phyloP scores from a whole-genome alignment of 495 filamentous ascomycete genomes.

The Pyrenula massariospora region DNA sequence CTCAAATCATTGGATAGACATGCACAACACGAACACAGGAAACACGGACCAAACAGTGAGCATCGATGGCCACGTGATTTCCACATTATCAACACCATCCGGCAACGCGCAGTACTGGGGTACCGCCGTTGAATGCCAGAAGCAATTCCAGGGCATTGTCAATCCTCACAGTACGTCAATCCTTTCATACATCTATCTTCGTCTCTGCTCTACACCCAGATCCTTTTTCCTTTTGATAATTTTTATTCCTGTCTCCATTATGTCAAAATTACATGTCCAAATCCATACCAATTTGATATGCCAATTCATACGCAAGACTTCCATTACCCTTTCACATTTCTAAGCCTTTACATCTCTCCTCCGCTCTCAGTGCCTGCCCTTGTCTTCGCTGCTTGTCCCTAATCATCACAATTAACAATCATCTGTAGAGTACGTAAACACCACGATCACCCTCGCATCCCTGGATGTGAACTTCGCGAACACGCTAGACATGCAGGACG shows the following conservation, averaged over 20 bases:
- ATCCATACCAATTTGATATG: no score
- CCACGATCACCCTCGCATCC: conserved; percentile 19
- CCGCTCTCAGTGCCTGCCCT: no score
- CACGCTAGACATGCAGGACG: conserved; percentile 18
- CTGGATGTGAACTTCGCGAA: conserved; percentile 14
- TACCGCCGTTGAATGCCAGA: conserved; percentile 27
- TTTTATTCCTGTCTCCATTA: no score
- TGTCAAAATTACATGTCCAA: no score
- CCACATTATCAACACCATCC: conserved; percentile 18
- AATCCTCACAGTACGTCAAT: conserved; percentile 16
- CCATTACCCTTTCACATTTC: no score
- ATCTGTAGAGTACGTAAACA: conserved; percentile 16
- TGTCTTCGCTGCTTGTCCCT: no score
- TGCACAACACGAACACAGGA: conserved; percentile 20
- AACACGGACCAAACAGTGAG: conserved; percentile 27
- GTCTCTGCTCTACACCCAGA: no score
- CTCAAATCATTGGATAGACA: no score
- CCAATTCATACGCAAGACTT: no score
- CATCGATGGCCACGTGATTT: conserved; percentile 20
- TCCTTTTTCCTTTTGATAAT: neutral
- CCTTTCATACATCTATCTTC: no score
- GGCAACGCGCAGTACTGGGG: conserved; percentile 25
- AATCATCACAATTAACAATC: neutral
- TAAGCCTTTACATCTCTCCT: no score
- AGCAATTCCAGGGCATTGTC: conserved; percentile 16